These are phyloP conservation scores for Diaporthe sp. DNA, from an alignment of 2,329 filamentous ascomycete species.

Conservation along the genomic window DNA sequence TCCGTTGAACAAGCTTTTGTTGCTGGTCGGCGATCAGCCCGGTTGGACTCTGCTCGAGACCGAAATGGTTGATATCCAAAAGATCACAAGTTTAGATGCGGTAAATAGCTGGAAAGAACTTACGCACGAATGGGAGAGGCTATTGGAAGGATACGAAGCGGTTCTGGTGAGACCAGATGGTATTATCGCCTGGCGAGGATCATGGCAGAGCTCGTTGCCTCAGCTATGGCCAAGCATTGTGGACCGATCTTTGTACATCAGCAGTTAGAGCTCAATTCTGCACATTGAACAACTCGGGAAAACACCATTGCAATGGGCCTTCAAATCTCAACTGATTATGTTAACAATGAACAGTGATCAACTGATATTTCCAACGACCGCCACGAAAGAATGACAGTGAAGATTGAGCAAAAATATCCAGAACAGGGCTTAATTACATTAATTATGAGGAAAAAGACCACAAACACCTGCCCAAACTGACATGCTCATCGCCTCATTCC, in stretches of 20 bases:
- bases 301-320: background rate
- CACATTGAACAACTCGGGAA: no score
- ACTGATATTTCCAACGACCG: background rate
- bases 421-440: background rate
- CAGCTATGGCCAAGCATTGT: conserved; percentile 11
- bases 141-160: background rate
- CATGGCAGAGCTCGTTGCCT: conserved; percentile 7
- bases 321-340: no score
- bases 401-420: background rate
- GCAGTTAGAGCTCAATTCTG: background rate
- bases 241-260: conserved; percentile 9
- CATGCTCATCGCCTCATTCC: no score
- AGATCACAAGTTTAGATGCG: background rate
- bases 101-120: background rate
- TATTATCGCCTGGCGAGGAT: conserved; percentile 30
- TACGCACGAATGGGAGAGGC: conserved; percentile 7
- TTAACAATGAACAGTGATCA: background rate
- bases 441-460: background rate
- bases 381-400: no score
- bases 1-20: background rate
- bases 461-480: background rate
- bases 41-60: conserved; percentile 1
- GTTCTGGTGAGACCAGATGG: conserved; percentile 32
- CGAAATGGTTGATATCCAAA: background rate
- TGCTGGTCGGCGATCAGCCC: conserved; percentile 16